Evolutionary conservation across 352 stramenopile species (phyloP).

Genomic region (Phytopythium mirpurense): DNA sequence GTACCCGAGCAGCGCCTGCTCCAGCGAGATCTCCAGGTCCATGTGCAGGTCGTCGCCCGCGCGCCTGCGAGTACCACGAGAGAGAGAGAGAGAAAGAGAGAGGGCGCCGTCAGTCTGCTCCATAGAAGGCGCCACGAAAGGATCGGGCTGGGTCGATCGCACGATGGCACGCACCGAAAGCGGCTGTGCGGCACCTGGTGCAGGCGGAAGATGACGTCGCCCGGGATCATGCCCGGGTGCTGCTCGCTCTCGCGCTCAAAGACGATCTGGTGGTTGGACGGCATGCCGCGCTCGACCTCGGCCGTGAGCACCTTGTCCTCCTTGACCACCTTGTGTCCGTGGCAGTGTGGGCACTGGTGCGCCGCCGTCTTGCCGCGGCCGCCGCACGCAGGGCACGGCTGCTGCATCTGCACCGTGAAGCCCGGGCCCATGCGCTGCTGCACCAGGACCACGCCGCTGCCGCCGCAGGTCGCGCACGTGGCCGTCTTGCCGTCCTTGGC

Average conservation of each 20-base stretch:
- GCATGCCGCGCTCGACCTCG: slow-evolving; percentile 79
- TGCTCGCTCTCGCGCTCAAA: slow-evolving; percentile 86
- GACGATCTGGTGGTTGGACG: slow-evolving; percentile 78
- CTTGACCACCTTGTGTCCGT: slow-evolving; percentile 77
- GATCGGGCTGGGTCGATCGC: too few species aligned
- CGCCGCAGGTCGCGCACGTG: slow-evolving; percentile 67
- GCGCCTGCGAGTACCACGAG: too few species aligned
- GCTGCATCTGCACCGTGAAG: slow-evolving; percentile 90
- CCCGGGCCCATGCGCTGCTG: slow-evolving; percentile 78
- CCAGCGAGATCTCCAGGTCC: slow-evolving; percentile 93
- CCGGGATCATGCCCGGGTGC: slow-evolving; percentile 80
- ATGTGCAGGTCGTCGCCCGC: slow-evolving; percentile 94
- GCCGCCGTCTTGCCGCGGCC: slow-evolving; percentile 94
- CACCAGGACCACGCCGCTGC: slow-evolving; percentile 68
- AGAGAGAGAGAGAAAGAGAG: too few species aligned
- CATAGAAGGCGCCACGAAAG: too few species aligned
- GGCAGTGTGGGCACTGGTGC: slow-evolving; percentile 89
- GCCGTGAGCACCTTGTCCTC: slow-evolving; percentile 79
- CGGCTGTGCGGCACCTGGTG: slow-evolving; percentile 83
- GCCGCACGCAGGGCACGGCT: slow-evolving; percentile 75
- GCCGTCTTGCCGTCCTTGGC: slow-evolving; percentile 82
- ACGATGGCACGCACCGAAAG: slow-evolving; percentile 86
- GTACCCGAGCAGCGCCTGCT: slow-evolving; percentile 96
- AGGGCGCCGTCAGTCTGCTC: neutral
- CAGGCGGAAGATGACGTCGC: slow-evolving; percentile 95